Evolutionary conservation across 1,139 yeast genomes (phyloP), one percentile per base, ranked within the genome.

Genomic region (Nakaseomyces sp.): DNA sequence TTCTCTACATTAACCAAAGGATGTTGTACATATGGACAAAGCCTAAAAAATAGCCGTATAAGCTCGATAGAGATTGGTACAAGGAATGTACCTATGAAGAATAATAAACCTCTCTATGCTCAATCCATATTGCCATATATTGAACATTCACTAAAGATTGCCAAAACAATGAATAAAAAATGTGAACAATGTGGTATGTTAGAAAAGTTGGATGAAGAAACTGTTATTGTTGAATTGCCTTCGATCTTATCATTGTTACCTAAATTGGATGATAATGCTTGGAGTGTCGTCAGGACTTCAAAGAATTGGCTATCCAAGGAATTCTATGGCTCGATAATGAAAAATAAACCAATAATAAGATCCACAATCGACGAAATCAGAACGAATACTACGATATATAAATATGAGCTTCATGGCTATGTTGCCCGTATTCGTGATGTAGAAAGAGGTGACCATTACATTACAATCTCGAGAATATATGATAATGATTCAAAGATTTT

Each of bases 371-470:
- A 68, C 18, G 63, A 72, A 52, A 47, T 62, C 45, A 53, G 60
- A 46, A 55, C 66, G 28, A 48, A 64, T 12, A 52, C 51, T 37
- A 60, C 61, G 13, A 58, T 58, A 18, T 66, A 67, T 16, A 64
- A 70, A 53, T 83, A 79, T 58, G 82, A 79, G 45, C 62, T 83
- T 30, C 66, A 73, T 43, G 91, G 91, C 0, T 80, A 73, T 55
- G 84, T 83, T 20, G 83, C 85, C 39, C 82, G 80, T 54, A 73
- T 83, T 4, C 72, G 75, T 17, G 82, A 78, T 37, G 76, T 74
- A 29, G 69, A 74, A 3, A 76, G 74, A 4, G 68, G 68, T 37
- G 77, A 77, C 2, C 72, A 81, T 55, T 63, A 81, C 45, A 81
- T 84, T 0, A 72, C 87, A 0, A 77, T 73, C 50, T 70, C 77